Base-by-base conservation (phyloP, 2,329 filamentous ascomycete genomes). In the Alternaria angustiovoidea region DNA sequence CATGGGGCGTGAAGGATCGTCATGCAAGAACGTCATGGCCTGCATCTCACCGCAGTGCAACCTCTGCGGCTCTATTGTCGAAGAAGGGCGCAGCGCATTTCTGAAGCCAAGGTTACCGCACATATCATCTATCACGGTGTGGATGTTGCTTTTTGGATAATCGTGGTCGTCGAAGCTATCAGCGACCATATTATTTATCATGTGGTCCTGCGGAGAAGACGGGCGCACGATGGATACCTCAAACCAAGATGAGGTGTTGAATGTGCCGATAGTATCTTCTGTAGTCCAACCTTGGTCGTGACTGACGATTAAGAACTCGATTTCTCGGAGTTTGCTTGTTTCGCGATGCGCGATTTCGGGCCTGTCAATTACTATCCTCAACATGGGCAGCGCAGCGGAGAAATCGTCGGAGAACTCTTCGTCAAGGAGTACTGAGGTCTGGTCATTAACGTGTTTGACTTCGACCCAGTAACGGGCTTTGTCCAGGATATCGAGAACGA, bases 231-330 rank as follows among this genome's bases (percentile, higher is more conserved):
- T 59, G n/a, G 62, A 70, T 9, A 64, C 59, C 43, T 73, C 66
- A 39, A 65, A 68, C 59, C 66, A 74, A 4, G 67, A 72, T 3
- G 66, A 72, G 14, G 65, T 68, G 1, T 59, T 14, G 53, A 64
- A 69, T 2, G 65, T 57, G 2, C 62, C 67, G 48, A 8, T 12
- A 0, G 51, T 64, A 18, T 47, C 22, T 24, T 69, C 66, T 24
- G 58, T 65, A 9, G 67, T 68, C 63, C 62, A 72, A 2, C 66
- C 65, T 55, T 71, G 67, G 56, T 71, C 44, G 42, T 72, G 66
- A 32, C 67, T 71, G 24, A 62, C 63, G 26, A 71, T 47, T 3
- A 53, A 34, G 22, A 66, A 70, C 24, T 62, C 59, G n/a, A 70
- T 61, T 22, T 65, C 64, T 38, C 62, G 57, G 42, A 66, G 39